Evolutionary conservation across 192 early-diverging fungal species (phyloP), one percentile per base, ranked within the genome.

Genomic region (Spizellomyces punctatus): DNA sequence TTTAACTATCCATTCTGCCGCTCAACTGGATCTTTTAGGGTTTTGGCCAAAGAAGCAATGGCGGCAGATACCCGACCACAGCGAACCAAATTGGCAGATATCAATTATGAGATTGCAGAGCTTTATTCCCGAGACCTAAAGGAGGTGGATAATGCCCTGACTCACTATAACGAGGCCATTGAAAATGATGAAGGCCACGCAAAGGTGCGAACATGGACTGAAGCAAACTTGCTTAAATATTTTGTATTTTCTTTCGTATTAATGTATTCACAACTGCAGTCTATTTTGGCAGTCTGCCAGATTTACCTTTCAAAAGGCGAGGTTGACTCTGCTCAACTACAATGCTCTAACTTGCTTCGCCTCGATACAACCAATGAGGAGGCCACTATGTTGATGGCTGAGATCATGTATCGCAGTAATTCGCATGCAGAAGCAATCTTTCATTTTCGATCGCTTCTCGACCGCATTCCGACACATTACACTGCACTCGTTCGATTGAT

Each of bases 381-480:
- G 22, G 83, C 86, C 5, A 78, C 79, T 5, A 58, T 87, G 49
- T 61, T 83, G 36, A 80, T 87, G 69, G 81, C 82, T 27, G 79
- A 87, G 46, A 72, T 87, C 46, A 73, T 84, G 62, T 71, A 71
- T 62, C 69, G 71, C n/a, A 75, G 79, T 44, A 75, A 77, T 36
- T 68, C 67, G 12, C 83, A 79, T 64, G 19, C 45, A 5, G 69
- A 76, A 6, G 82, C 83, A 10, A 55, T 82, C 8, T 74, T 74
- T 42, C 79, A 83, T 52, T 83, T 78, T 46, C 63, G 67, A 14
- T 75, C 81, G 41, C 54, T 87, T 6, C 67, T 84, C 0, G 83
- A 82, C 5, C 74, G 76, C 27, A 63, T 68, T 45, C 80, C 85
- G 0, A 61, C 64, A 12, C 36, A 82, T 44, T 87, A 76, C 69